Evolutionary conservation across 2,329 filamentous ascomycete species (phyloP), one percentile per base, ranked within the genome.

Genomic region (Penicillium sp.): DNA sequence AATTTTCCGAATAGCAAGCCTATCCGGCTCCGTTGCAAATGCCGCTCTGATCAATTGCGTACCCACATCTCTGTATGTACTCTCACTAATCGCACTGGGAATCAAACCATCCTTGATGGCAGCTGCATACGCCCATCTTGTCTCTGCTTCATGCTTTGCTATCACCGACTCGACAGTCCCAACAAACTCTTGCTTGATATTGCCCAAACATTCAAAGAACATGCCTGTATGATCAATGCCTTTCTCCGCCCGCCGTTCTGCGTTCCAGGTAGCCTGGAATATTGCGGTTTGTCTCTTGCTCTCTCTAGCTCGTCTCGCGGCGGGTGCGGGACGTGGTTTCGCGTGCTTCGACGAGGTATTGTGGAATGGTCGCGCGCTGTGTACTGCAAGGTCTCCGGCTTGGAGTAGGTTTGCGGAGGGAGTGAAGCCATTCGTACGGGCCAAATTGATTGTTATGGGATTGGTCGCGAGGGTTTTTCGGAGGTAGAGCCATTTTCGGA

Each of bases 51-150:
- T 45, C 43, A 71, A 27, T 16, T 62, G 49, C 25, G 43, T 50
- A 2, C 58, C 54, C 5, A 68, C 59, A 3, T 58, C 39, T 29
- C 49, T 52, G 27, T 69, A 71, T 1, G 55, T 65, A 3, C 52
- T 49, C 23, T 62, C 23, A 42, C 43, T 51, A 43, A 69, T 55
- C 13, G 31, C 53, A 3, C 31, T 49, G 4, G 61, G 62, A 9
- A 64, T 16, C 4, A 54, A 1, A 2, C 25, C 59, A 37, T 33
- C 35, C 5, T 3, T 2, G 13, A 19, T 29, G 5, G 56, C 54
- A 10, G 31, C 23, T 11, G 59, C 50, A 31, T 65, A 64, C 0
- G 58, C 1, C 7, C 16, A 14, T 14, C 31, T 23, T 7, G 45
- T 33, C 11, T 48, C 11, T 19, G 35, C 5, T 14, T 51, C 39